A percentile compares a stretch with the other conserved stretches of the same genome.
Conservation (phyloP, 768 basidiomycete species). For the Clathrus columnatus region DNA sequence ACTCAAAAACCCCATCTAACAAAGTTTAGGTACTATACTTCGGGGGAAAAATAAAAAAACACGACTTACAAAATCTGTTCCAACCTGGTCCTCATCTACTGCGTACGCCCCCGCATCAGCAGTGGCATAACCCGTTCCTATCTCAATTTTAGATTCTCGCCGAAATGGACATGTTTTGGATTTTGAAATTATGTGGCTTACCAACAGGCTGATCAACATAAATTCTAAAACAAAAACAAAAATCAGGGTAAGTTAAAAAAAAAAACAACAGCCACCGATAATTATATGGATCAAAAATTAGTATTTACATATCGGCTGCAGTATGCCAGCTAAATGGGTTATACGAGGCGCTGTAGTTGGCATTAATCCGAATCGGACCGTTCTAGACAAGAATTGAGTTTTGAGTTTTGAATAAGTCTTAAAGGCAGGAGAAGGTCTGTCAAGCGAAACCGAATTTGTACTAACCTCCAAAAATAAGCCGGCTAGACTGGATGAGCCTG, state of each 20-base stretch:
- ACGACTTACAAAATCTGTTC: slow-evolving; percentile 30
- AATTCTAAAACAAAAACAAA: slow-evolving; percentile 2
- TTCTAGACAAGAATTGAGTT: too few species aligned
- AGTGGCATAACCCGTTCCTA: slow-evolving; percentile 55
- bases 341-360: slow-evolving; percentile 39
- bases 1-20: slow-evolving; percentile 47
- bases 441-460: too few species aligned
- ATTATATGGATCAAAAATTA: not conserved
- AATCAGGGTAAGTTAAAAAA: too few species aligned
- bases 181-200: not conserved
- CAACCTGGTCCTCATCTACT: slow-evolving; percentile 59
- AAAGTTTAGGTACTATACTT: not conserved
- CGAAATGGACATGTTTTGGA: too few species aligned
- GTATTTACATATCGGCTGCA: slow-evolving; percentile 37
- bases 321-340: slow-evolving; percentile 54
- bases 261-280: too few species aligned
- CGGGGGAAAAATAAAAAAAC: too few species aligned
- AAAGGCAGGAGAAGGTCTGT: too few species aligned
- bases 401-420: too few species aligned
- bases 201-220: slow-evolving; percentile 9
- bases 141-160: not conserved
- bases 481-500: slow-evolving; percentile 7
- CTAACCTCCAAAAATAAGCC: slow-evolving; percentile 7
- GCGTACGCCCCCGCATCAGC: slow-evolving; percentile 52
- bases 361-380: slow-evolving; percentile 54